Evolutionary conservation across 306 rosid genomes (phyloP).

Genomic region (Dalbergia cultrata): DNA sequence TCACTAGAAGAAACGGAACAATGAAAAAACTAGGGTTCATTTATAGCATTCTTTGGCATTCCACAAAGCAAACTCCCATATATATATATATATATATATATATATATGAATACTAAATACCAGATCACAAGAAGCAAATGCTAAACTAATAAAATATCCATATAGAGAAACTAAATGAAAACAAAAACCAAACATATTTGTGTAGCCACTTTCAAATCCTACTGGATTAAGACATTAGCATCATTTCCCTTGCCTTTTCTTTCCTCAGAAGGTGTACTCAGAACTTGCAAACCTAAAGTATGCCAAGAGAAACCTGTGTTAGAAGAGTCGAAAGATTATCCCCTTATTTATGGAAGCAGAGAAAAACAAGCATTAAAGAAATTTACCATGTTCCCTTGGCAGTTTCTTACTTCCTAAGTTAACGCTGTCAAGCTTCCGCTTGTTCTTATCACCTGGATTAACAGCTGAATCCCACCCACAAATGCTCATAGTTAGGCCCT

Average conservation of each 20-base stretch:
- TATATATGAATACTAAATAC: neutral
- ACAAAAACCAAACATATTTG: neutral
- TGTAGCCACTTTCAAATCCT: neutral
- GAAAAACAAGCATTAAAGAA: neutral
- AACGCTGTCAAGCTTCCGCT: constrained; percentile 1
- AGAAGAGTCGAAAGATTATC: neutral
- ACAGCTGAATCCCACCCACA: neutral
- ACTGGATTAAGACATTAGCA: neutral
- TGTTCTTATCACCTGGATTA: neutral
- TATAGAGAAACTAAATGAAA: neutral
- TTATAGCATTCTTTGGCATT: too few relatives aligned
- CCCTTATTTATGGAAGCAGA: neutral
- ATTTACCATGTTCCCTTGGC: constrained; percentile 15
- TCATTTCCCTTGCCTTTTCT: neutral
- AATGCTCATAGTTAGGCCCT: neutral
- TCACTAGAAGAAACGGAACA: too few relatives aligned
- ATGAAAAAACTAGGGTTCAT: too few relatives aligned
- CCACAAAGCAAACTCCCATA: neutral
- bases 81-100: neutral
- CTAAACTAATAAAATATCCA: neutral
- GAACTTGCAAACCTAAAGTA: neutral
- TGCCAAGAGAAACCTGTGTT: neutral
- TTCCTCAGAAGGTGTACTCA: neutral
- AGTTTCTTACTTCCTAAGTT: neutral
- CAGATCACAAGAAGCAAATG: neutral